Conservation (phyloP, 2,329 filamentous ascomycete species). For the Alternaria arborescens region DNA sequence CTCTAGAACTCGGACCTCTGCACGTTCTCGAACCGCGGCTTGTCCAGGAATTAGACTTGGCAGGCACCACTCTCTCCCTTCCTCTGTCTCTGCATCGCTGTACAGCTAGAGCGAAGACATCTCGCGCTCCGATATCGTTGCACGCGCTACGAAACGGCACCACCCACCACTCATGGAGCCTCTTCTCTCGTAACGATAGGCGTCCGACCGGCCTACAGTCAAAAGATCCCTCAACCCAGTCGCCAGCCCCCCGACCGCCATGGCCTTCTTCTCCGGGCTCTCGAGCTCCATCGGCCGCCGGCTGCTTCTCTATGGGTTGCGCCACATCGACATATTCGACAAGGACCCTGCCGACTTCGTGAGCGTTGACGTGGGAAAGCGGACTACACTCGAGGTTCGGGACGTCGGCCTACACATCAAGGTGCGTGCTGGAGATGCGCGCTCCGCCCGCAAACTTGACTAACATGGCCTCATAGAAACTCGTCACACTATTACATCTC, state of each 20-base stretch:
- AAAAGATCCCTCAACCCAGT: constrained; percentile 14
- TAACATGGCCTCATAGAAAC: constrained; percentile 68
- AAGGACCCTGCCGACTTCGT: constrained; percentile 87
- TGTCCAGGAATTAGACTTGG: constrained; percentile 7
- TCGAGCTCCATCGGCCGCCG: constrained; percentile 85
- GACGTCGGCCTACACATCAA: constrained; percentile 84
- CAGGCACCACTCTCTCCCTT: constrained; percentile 12
- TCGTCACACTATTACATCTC: constrained; percentile 76
- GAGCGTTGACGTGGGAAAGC: constrained; percentile 82
- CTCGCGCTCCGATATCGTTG: constrained; percentile 9
- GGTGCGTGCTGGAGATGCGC: constrained; percentile 58
- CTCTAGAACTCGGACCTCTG: constrained; percentile 1
- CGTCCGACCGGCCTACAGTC: constrained; percentile 34
- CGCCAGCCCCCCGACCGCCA: constrained; percentile 50
- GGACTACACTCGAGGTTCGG: constrained; percentile 83
- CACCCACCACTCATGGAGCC: constrained; percentile 39
- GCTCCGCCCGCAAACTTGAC: constrained; percentile 6
- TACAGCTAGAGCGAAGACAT: constrained; percentile 5
- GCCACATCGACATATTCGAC: constrained; percentile 85
- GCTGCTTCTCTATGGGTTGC: constrained; percentile 85
- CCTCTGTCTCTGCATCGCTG: background rate
- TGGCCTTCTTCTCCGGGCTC: constrained; percentile 72
- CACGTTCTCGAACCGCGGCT: constrained; percentile 4
- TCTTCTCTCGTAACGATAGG: constrained; percentile 38
- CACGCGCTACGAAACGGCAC: constrained; percentile 13